Evolutionary conservation across 352 stramenopile species (phyloP), one percentile per base, ranked within the genome.

Genomic region (Globisporangium ultimum): DNA sequence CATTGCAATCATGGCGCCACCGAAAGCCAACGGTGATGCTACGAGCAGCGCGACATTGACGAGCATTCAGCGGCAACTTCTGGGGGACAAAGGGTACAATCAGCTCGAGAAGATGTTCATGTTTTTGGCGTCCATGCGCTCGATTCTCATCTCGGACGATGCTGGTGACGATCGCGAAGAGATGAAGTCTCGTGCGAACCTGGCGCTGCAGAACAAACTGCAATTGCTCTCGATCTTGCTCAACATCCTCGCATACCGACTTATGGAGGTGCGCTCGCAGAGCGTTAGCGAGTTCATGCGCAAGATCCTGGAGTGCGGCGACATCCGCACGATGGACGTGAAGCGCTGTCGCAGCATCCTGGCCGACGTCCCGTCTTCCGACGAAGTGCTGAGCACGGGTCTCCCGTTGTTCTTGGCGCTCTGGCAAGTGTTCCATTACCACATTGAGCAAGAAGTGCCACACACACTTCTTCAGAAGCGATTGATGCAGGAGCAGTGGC

Each of bases 51-150:
- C 51, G 36, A 53, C 67, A 13, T 52, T 72, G 21, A 77, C 78
- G 55, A 74, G 68, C 6, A 72, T 94, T 43, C 83, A 91, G 60
- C 74, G 67, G 1, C 80, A 90, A 48, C 60, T 94, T 24, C 67
- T 94, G 32, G 84, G 84, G 3, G 79, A 94, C 67, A 94, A 94
- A 53, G 84, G 85, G n/a, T 94, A 91, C 80, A 89, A 87, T 63
- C 83, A 92, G 55, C 74, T 94, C 7, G 73, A 91, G 66, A 89
- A 89, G 53, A 94, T 94, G 82, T 92, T 94, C 50, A 64, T 80
- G 64, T 91, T 93, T 50, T 52, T 93, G 60, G 68, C 81, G 28
- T 88, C 80, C n/a, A 87, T 93, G 80, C 78, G 80, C 17, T 83
- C 80, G 15, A 87, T 93, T 58, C 70, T 93, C 32, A 78, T 73